Percentiles rank a stretch among this genome's conserved stretches.
phyloP scores from a whole-genome alignment of 805 yeast genomes.

The Kodamaea kaohsiungensis region DNA sequence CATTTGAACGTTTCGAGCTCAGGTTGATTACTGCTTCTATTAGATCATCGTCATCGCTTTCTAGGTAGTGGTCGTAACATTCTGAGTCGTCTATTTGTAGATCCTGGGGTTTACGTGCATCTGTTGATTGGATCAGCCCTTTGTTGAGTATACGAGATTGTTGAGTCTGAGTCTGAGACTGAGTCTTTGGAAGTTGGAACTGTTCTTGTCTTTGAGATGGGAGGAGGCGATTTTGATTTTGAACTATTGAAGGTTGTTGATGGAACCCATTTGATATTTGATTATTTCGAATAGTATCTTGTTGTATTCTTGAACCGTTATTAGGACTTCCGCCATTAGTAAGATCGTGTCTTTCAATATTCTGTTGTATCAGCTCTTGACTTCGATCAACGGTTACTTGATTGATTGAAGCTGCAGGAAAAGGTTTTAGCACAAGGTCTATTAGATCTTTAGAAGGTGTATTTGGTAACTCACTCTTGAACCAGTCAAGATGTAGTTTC shows the following conservation, averaged over 20 bases:
- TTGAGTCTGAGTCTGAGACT: no score
- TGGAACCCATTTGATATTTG: neutral
- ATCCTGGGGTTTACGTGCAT: neutral
- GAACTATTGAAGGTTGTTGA: neutral
- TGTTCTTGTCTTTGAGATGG: neutral
- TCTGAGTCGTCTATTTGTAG: slow-evolving; percentile 7
- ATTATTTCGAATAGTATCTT: neutral
- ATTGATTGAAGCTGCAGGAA: neutral
- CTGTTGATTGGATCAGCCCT: neutral
- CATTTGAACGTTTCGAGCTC: neutral
- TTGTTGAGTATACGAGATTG: no score
- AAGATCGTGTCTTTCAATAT: no score
- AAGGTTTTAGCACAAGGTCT: slow-evolving; percentile 8
- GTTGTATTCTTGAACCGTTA: neutral
- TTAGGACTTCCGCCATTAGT: neutral
- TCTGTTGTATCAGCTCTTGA: neutral
- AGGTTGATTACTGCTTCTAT: slow-evolving; percentile 4
- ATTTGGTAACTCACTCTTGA: slow-evolving; percentile 13
- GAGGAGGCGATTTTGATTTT: neutral
- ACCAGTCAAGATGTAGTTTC: slow-evolving; percentile 15
- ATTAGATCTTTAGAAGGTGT: slow-evolving; percentile 11
- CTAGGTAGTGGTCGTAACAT: slow-evolving; percentile 7
- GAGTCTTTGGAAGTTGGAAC: no score
- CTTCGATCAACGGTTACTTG: neutral
- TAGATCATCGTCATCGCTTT: slow-evolving; percentile 9